Conservation (phyloP, 2,329 filamentous ascomycete species). For the Aspergillus clavatus region DNA sequence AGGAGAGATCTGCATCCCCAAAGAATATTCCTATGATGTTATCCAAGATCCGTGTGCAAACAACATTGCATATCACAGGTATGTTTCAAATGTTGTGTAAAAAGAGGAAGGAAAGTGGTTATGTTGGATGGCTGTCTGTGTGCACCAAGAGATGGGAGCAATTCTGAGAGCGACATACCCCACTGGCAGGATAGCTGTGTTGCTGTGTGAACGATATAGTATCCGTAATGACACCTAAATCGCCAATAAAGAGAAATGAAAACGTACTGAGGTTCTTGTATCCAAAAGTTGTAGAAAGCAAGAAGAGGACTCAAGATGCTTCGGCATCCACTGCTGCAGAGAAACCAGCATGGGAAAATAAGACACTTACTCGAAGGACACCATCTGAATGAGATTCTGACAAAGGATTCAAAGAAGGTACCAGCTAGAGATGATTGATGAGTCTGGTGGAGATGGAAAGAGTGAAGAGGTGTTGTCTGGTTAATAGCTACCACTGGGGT, state of each 20-base stretch:
- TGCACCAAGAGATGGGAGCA: background rate
- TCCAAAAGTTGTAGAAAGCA: background rate
- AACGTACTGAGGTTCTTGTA: background rate
- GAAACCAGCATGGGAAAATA: no score
- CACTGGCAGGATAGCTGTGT: background rate
- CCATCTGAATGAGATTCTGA: no score
- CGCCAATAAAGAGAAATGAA: background rate
- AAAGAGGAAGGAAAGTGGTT: background rate
- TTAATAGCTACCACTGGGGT: no score
- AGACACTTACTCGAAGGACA: no score
- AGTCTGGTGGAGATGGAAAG: no score
- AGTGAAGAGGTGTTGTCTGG: no score
- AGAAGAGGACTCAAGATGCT: no score
- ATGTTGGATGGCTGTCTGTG: background rate
- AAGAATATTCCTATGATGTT: background rate
- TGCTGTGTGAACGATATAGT: background rate
- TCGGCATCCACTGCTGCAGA: no score
- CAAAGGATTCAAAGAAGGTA: no score
- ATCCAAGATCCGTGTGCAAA: background rate
- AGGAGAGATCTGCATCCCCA: background rate
- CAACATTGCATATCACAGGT: no score
- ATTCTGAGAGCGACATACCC: background rate
- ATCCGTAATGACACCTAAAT: background rate
- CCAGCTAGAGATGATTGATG: no score
- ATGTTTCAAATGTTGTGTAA: no score